Base-by-base conservation (phyloP, 1,139 yeast genomes). In the Protomyces arabidopsidicola region DNA sequence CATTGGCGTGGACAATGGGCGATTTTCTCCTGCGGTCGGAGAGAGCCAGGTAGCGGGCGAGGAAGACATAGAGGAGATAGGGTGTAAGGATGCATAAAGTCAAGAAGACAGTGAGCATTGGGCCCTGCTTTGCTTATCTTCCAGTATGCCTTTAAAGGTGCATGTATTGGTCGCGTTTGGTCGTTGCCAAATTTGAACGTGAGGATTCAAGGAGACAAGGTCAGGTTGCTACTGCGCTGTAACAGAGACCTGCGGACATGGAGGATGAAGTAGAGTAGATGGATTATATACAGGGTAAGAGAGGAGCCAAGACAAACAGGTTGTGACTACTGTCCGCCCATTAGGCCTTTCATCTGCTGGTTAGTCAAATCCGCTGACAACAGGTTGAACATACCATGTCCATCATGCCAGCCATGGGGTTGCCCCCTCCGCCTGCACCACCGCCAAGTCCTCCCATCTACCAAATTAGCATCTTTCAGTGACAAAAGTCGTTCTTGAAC, bases 21-120 rank as follows among this genome's bases (percentile, higher is more conserved):
- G 58, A 45, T 35, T 60, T 60, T 6, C 18, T 20, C 5, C 63
- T 45, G 10, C 54, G 53, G 18, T 60, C 63, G 14, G 36, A n/a
- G 57, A 56, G 53, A 45, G 34, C 18, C 18, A 60, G 50, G n/a
- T 34, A n/a, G 16, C 14, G 36, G 18, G 63, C 53, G 8, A 36
- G 35, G 18, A 45, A 50, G n/a, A 24, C 35, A 39, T 53, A 60
- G 45, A 36, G 24, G 20, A 24, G 22, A 27, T 60, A 60, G n/a
- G 63, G 63, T 8, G 55, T 14, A 10, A 53, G 42, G 5, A 58
- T 39, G 42, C 35, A 24, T 31, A 18, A 9, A 10, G 45, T 12
- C 31, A 58, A 42, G 42, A 58, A 58, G n/a, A 52, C 22, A 16
- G 62, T 58, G 39, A 58, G 53, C 62, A 58, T 58, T 36, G 42